Conservation (phyloP, 208 protist species). For the Trypanosoma mega region DNA sequence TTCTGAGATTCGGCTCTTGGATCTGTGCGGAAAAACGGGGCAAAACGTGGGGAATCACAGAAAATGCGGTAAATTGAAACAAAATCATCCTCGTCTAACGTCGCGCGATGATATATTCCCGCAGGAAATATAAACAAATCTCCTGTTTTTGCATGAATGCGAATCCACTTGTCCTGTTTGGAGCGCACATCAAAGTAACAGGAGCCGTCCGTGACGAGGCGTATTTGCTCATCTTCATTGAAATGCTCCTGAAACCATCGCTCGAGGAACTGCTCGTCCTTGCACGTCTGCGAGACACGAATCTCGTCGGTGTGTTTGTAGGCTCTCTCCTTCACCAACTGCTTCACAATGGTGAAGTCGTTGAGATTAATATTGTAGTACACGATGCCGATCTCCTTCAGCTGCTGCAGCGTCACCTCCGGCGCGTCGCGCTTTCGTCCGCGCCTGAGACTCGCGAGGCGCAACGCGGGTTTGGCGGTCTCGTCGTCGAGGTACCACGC, state of each 20-base stretch:
- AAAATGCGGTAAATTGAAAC: conserved; percentile 82
- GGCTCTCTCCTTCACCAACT: conserved; percentile 82
- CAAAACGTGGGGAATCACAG: conserved; percentile 78
- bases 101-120: conserved; percentile 85
- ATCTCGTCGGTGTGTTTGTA: conserved; percentile 92
- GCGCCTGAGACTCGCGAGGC: conserved; percentile 71
- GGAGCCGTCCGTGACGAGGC: conserved; percentile 86
- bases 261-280: conserved; percentile 85
- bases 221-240: conserved; percentile 93
- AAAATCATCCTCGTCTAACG: conserved; percentile 89
- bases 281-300: conserved; percentile 82
- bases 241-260: conserved; percentile 94
- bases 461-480: conserved; percentile 56
- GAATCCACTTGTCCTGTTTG: conserved; percentile 92
- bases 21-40: conserved; percentile 74
- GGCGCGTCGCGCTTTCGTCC: conserved; percentile 53
- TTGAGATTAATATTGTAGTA: conserved; percentile 81
- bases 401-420: conserved; percentile 56
- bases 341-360: conserved; percentile 84
- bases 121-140: conserved; percentile 86
- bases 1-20: conserved; percentile 65
- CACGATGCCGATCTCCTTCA: conserved; percentile 80
- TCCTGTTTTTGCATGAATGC: conserved; percentile 70
- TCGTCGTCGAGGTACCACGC: conserved; percentile 91
- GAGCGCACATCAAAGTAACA: conserved; percentile 92